These are phyloP conservation scores for Geotrichum phurueaensis DNA, from an alignment of 1,139 yeast species.

Conservation along the genomic window DNA sequence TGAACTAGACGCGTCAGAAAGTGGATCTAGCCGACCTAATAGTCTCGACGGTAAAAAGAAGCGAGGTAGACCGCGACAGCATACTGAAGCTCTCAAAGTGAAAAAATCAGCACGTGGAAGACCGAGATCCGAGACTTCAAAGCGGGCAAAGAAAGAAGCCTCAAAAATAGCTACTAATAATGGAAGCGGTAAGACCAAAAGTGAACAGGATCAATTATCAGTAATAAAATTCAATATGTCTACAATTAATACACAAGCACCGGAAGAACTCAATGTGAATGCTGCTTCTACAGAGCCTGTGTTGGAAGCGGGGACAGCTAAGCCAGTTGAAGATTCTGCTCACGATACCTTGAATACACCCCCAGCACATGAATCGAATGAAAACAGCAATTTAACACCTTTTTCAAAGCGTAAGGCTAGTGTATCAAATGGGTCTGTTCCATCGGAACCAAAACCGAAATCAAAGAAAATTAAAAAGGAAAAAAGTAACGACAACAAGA, in stretches of 20 bases:
- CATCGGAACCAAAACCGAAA: conserved; percentile 7
- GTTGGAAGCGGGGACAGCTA: background rate
- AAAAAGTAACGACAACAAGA: background rate
- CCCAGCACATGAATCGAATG: background rate
- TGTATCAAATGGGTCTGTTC: background rate
- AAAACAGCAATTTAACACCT: background rate
- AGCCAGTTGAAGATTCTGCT: background rate
- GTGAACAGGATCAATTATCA: background rate
- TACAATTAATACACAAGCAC: background rate
- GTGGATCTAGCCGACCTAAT: background rate
- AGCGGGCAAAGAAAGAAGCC: conserved; percentile 14
- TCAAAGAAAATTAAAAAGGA: conserved; percentile 11
- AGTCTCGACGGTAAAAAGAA: conserved; percentile 6
- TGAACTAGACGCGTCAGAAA: background rate
- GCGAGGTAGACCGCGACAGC: conserved; percentile 13
- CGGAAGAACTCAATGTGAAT: background rate
- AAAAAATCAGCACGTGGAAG: conserved; percentile 12
- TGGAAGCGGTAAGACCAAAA: background rate
- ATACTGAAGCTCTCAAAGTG: conserved; percentile 3
- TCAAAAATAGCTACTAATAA: background rate
- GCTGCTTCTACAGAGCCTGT: background rate
- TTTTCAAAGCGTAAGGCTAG: conserved; percentile 1
- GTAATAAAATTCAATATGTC: background rate
- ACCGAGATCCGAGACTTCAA: conserved; percentile 17
- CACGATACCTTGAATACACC: background rate